A percentile compares a stretch with the other conserved stretches of the same genome.
Conservation (phyloP, 495 filamentous ascomycete species). For the Neurospora sp. region DNA sequence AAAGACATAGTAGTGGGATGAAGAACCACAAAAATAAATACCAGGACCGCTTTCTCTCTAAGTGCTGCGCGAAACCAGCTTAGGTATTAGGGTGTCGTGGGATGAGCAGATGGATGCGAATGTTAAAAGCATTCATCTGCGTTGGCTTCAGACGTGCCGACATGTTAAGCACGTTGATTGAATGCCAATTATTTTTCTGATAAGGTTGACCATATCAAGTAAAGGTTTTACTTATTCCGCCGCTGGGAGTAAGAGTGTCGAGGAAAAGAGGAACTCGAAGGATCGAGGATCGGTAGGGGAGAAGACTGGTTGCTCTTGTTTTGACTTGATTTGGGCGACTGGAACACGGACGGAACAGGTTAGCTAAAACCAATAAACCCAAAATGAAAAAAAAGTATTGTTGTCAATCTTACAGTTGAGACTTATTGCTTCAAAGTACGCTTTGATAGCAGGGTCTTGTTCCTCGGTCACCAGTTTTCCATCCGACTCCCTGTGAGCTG, state of each 20-base stretch:
- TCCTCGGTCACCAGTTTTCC: slow-evolving; percentile 46
- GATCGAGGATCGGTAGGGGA: slow-evolving; percentile 56
- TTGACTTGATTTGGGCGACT: slow-evolving; percentile 29
- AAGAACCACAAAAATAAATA: not conserved
- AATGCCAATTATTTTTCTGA: not conserved
- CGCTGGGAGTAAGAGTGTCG: slow-evolving; percentile 45
- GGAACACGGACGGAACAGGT: not conserved
- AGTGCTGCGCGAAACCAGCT: not conserved
- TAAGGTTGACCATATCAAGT: not conserved
- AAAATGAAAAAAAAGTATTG: not conserved
- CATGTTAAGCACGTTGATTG: not conserved
- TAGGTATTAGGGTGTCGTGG: not conserved
- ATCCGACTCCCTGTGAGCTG: slow-evolving; percentile 38
- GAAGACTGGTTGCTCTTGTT: slow-evolving; percentile 40
- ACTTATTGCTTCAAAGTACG: slow-evolving; percentile 54
- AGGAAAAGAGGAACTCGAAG: slow-evolving; percentile 55
- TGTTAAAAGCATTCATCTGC: not conserved
- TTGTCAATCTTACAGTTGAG: slow-evolving; percentile 44
- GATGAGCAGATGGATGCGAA: not conserved
- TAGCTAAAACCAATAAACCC: not conserved
- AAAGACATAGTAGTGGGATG: not conserved
- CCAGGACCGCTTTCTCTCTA: not conserved
- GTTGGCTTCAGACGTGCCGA: not conserved
- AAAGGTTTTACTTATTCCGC: slow-evolving; percentile 5
- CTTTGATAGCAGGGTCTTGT: slow-evolving; percentile 38